A percentile compares a stretch with the other conserved stretches of the same genome.
Conservation (phyloP, 163 green algal species). For the Chlamydomonas reinhardtii region DNA sequence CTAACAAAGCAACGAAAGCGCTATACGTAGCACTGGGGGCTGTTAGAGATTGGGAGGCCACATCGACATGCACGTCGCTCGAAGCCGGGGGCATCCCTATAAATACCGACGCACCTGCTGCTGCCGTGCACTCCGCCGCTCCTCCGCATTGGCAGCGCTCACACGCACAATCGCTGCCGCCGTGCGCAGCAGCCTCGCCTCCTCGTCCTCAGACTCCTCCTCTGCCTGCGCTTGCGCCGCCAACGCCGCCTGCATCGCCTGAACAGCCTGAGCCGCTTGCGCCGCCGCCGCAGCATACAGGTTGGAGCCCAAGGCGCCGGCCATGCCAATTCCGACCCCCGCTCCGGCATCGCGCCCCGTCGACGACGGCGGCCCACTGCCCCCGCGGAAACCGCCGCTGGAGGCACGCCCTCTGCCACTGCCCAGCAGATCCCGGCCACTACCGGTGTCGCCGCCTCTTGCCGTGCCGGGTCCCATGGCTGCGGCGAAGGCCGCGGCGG, state of each 20-base stretch:
- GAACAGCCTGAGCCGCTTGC: not conserved
- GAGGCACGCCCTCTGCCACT: too few relatives aligned
- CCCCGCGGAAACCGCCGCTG: too few relatives aligned
- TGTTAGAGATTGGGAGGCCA: too few relatives aligned
- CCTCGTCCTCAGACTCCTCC: not conserved
- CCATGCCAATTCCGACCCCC: too few relatives aligned
- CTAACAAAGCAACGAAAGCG: too few relatives aligned
- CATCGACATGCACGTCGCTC: not conserved
- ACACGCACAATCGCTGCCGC: conserved; percentile 18
- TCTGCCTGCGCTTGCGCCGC: not conserved
- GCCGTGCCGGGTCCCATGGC: too few relatives aligned
- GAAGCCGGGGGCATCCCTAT: too few relatives aligned
- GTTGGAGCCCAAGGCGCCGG: not conserved
- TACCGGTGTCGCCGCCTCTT: too few relatives aligned
- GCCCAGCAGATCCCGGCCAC: too few relatives aligned
- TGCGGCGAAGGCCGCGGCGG: too few relatives aligned
- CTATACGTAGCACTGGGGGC: too few relatives aligned
- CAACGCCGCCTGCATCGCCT: not conserved
- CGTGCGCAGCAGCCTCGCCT: not conserved
- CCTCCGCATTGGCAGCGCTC: not conserved
- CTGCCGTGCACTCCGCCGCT: conserved; percentile 11
- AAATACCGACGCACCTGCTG: not conserved
- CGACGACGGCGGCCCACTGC: too few relatives aligned
- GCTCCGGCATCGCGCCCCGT: not conserved
- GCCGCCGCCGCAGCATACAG: not conserved